phyloP scores from a whole-genome alignment of 2,329 filamentous ascomycete genomes.

The Fusarium beomiforme region DNA sequence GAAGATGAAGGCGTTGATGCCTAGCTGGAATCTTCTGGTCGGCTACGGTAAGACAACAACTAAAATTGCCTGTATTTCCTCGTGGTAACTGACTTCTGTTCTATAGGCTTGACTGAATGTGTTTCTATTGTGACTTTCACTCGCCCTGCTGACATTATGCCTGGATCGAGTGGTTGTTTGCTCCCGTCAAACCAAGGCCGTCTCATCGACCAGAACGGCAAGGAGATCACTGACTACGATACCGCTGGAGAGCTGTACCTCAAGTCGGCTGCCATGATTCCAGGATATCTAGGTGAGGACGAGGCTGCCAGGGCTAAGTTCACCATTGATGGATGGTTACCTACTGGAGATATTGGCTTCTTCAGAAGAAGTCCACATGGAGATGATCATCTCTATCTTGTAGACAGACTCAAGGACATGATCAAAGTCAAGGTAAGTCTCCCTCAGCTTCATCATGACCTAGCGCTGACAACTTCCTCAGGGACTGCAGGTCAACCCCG shows the following conservation, averaged over 20 bases:
- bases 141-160: neutral
- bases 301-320: neutral
- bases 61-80: rapidly evolving
- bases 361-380: neutral
- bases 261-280: neutral
- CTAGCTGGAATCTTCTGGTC: neutral
- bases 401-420: neutral
- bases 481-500: neutral
- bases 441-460: neutral
- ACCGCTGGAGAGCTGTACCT: neutral
- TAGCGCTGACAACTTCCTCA: neutral
- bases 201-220: neutral
- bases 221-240: neutral
- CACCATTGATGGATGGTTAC: neutral
- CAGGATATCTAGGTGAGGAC: neutral
- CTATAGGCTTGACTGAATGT: neutral
- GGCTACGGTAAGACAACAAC: neutral
- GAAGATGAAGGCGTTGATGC: neutral
- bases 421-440: neutral
- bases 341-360: neutral
- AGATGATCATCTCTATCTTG: neutral
- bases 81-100: rapidly evolving
- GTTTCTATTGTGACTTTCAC: neutral
- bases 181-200: neutral
- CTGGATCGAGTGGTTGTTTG: neutral